Conservation (phyloP, 2,329 filamentous ascomycete genomes). For the Nannizziopsis barbatae region DNA sequence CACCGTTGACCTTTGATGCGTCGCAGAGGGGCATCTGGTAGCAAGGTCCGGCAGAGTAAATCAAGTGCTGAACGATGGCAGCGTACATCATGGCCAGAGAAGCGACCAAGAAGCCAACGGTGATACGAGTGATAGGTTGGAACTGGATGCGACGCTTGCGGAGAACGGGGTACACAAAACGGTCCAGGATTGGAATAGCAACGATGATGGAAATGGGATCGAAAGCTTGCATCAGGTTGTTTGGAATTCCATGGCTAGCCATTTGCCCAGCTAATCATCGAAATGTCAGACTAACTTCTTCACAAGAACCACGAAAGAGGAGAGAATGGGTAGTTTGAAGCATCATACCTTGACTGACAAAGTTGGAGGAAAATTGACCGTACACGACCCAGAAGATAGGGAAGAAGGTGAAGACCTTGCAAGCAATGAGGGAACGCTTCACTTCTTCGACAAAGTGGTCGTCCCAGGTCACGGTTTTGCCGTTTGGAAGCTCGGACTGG, state of each 20-base stretch:
- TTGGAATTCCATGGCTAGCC: constrained; percentile 58
- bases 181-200: constrained; percentile 60
- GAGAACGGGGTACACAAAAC: constrained; percentile 55
- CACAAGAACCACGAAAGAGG: neutral
- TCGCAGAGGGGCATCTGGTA: constrained; percentile 33
- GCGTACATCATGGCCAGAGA: constrained; percentile 51
- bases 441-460: constrained; percentile 62
- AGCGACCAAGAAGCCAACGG: constrained; percentile 55
- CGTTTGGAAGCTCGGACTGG: constrained; percentile 42
- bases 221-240: constrained; percentile 64
- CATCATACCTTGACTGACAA: constrained; percentile 48
- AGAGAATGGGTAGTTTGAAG: constrained; percentile 15
- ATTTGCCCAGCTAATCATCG: constrained; percentile 39
- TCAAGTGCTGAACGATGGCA: constrained; percentile 44
- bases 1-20: constrained; percentile 24
- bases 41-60: constrained; percentile 44
- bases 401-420: constrained; percentile 60
- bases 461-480: constrained; percentile 46
- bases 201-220: constrained; percentile 65
- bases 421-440: constrained; percentile 53
- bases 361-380: constrained; percentile 55
- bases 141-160: constrained; percentile 53
- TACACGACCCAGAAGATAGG: constrained; percentile 60
- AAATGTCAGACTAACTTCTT: constrained; percentile 3
- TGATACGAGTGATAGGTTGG: constrained; percentile 65